Base-by-base conservation (phyloP, 306 rosid species). In the Cicer judaicum region DNA sequence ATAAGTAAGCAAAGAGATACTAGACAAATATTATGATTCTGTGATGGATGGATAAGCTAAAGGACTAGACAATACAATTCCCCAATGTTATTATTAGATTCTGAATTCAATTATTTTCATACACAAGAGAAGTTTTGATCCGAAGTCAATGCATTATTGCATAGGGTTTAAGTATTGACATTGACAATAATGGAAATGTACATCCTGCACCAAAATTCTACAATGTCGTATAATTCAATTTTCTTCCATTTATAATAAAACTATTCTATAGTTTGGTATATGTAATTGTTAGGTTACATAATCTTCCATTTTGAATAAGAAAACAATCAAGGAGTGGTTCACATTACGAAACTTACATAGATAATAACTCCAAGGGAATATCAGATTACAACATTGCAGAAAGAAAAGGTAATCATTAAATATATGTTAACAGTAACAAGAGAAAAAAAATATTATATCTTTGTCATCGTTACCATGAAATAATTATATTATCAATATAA, bases 301-400 rank as follows among this genome's bases (percentile, higher is more conserved):
- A 48, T 80, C 80, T 56, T 80, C 60, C 39, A 55, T 52, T 52
- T 65, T 70, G 21, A 66, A 76, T 41, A 72, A 34, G 64, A 81
- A 78, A 75, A 54, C 69, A 79, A 60, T 52, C 69, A 74, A 67
- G 38, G 78, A 75, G 72, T 59, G 64, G 79, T 59, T 83, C 78
- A 78, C 76, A 15, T 21, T 38, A 73, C 72, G 77, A 78, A 81
- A 78, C 67, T 44, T 19, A 68, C 42, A 75, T 61, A 77, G 83
- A 86, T 77, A 79, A 86, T 77, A 79, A 56, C 76, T 73, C 83
- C 78, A 81, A 74, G 84, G 79, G 48, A 62, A 54, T 41, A 69
- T 70, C 86, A 80, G 70, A 75, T 69, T 40, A 77, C 74, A 63
- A 18, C 74, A 73, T 61, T 62, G 38, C 12, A 60, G 82, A 60